Evolutionary conservation across 2,329 filamentous ascomycete species (phyloP).

Genomic region (Conoideocrella luteorostrata): DNA sequence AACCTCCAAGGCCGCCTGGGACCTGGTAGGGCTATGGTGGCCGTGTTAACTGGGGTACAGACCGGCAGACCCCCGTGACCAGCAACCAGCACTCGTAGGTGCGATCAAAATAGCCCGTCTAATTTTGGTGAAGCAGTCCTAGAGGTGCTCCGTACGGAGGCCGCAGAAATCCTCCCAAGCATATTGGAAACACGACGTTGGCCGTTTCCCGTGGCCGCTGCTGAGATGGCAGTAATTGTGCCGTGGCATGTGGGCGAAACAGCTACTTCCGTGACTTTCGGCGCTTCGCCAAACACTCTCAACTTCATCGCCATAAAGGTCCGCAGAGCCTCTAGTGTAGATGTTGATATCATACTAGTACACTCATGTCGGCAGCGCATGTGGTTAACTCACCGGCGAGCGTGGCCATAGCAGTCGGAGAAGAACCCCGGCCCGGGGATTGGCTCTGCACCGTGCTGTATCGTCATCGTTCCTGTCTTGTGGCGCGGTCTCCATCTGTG

Average conservation of each 20-base stretch:
- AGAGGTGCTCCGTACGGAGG: neutral
- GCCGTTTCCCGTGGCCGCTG: neutral
- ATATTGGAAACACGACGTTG: constrained; percentile 8
- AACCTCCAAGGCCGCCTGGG: constrained; percentile 1
- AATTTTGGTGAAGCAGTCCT: neutral
- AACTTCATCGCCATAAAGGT: neutral
- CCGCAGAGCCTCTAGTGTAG: neutral
- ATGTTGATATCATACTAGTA: neutral
- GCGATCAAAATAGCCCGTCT: constrained; percentile 7
- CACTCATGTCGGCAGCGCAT: neutral
- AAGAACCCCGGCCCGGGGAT: no score
- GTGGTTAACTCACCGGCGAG: no score
- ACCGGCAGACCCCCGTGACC: no score
- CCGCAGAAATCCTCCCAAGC: no score
- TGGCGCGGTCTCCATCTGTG: neutral
- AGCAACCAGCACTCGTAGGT: no score
- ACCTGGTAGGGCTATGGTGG: neutral
- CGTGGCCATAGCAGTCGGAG: no score
- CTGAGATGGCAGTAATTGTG: neutral
- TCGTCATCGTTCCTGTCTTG: no score
- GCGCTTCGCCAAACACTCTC: neutral
- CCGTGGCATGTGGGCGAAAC: neutral
- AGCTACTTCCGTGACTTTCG: no score
- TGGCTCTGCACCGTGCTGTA: no score
- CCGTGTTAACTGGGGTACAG: no score